These are phyloP conservation scores for Monosporozyma servazzii DNA, from an alignment of 805 yeast species.

Conservation along the genomic window DNA sequence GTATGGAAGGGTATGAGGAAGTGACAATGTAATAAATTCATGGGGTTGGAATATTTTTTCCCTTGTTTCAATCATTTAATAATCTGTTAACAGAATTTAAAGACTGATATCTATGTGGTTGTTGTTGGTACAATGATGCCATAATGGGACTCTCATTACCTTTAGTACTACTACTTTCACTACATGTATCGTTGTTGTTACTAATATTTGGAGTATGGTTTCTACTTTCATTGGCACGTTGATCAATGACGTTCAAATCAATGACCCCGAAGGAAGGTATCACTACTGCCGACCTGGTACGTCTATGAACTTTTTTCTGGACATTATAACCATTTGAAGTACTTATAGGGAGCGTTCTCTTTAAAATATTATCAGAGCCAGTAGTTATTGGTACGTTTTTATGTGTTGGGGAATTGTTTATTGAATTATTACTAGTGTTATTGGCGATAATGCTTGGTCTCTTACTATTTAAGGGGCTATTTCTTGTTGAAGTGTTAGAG, in stretches of 20 bases:
- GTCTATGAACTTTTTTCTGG: constrained; percentile 12
- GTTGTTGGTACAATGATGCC: neutral
- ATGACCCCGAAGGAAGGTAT: constrained; percentile 23
- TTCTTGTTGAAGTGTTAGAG: neutral
- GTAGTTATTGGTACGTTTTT: neutral
- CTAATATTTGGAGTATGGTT: neutral
- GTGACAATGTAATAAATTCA: neutral
- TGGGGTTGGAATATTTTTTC: too few species aligned
- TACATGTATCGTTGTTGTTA: constrained; percentile 18
- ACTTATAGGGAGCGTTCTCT: neutral
- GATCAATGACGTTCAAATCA: constrained; percentile 22
- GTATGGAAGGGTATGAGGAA: neutral
- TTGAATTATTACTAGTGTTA: neutral
- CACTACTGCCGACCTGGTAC: constrained; percentile 18
- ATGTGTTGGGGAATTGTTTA: neutral
- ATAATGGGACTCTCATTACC: constrained; percentile 15
- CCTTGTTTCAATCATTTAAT: constrained; percentile 4
- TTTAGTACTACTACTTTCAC: constrained; percentile 23
- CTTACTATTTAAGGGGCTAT: neutral
- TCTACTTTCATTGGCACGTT: constrained; percentile 1
- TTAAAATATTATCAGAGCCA: neutral
- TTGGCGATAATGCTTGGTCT: neutral
- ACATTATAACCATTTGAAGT: neutral
- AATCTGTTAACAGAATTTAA: constrained; percentile 6
- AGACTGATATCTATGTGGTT: constrained; percentile 12